Percentiles rank a stretch among this genome's conserved stretches.
These are phyloP conservation scores for Neonectria magnoliae DNA, from an alignment of 2,329 filamentous ascomycete genomes.

Conservation along the genomic window DNA sequence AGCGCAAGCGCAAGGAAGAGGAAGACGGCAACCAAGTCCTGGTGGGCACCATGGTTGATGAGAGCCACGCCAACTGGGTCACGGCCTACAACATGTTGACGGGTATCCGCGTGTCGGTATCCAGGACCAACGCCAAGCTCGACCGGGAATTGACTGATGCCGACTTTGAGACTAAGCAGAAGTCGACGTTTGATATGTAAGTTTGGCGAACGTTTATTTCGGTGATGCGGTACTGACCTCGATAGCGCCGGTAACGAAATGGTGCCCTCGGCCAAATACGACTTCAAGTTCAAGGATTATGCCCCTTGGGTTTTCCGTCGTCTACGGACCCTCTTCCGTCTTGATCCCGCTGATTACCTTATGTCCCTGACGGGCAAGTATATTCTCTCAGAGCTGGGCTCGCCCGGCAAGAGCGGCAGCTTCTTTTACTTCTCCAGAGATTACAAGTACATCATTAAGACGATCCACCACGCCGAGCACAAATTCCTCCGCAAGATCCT, in stretches of 20 bases:
- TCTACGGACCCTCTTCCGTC: conserved; percentile 84
- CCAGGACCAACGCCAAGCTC: conserved; percentile 94
- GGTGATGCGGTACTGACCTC: conserved; percentile 23
- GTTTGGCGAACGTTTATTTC: conserved; percentile 47
- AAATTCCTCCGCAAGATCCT: conserved; percentile 86
- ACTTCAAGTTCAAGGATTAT: conserved; percentile 99
- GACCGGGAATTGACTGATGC: conserved; percentile 88
- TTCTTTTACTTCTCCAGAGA: conserved; percentile 99
- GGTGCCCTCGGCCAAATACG: conserved; percentile 97
- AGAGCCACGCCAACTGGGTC: conserved; percentile 96
- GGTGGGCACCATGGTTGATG: conserved; percentile 96
- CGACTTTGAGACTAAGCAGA: conserved; percentile 94
- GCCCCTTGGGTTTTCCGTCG: conserved; percentile 99
- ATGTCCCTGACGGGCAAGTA: conserved; percentile 99
- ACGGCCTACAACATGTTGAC: conserved; percentile 99
- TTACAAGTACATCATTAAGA: conserved; percentile 99
- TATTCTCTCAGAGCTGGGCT: conserved; percentile 95
- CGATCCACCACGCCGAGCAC: conserved; percentile 95
- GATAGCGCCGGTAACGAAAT: conserved; percentile 93
- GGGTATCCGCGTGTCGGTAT: conserved; percentile 96
- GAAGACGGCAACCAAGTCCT: conserved; percentile 95
- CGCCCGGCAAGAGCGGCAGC: conserved; percentile 96
- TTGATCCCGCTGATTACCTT: conserved; percentile 96
- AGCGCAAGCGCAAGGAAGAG: conserved; percentile 82
- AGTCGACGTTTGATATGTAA: conserved; percentile 98